Evolutionary conservation across 768 basidiomycete genomes (phyloP).

Genomic region (Kwoniella mangroviensis): DNA sequence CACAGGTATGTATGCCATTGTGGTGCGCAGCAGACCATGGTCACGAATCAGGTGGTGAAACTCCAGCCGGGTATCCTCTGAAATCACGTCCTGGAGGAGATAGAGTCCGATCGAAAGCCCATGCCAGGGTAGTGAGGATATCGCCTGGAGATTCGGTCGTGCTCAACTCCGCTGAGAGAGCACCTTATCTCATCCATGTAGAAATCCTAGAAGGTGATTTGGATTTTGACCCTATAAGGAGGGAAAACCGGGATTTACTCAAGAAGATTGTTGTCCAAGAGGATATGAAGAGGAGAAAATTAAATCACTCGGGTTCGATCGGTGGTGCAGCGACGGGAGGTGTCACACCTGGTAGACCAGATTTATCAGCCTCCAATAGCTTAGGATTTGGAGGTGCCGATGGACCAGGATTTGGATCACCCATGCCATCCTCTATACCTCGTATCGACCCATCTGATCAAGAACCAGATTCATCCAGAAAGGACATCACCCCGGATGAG

Average conservation of each 20-base stretch:
- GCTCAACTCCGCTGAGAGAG: slow-evolving; percentile 94
- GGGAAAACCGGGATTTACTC: slow-evolving; percentile 82
- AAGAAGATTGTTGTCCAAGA: slow-evolving; percentile 61
- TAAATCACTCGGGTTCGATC: slow-evolving; percentile 23
- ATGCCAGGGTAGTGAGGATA: slow-evolving; percentile 94
- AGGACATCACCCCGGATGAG: slow-evolving; percentile 54
- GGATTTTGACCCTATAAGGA: slow-evolving; percentile 83
- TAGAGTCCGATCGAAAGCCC: slow-evolving; percentile 64
- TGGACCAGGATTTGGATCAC: slow-evolving; percentile 35
- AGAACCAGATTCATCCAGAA: not conserved
- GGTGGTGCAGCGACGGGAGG: not conserved
- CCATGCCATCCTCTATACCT: slow-evolving; percentile 37
- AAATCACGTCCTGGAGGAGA: slow-evolving; percentile 62
- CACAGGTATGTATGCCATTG: slow-evolving; percentile 59
- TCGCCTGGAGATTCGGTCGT: slow-evolving; percentile 98
- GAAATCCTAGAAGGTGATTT: slow-evolving; percentile 89
- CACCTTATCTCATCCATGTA: slow-evolving; percentile 88
- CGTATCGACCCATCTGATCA: slow-evolving; percentile 2
- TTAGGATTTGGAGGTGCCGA: slow-evolving; percentile 19
- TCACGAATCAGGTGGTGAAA: slow-evolving; percentile 58
- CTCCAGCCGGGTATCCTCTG: slow-evolving; percentile 61
- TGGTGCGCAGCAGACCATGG: slow-evolving; percentile 60
- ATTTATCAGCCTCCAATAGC: not conserved
- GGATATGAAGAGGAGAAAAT: slow-evolving; percentile 55
- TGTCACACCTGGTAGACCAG: slow-evolving; percentile 2